These are phyloP conservation scores for Crassisporium funariophilum DNA, from an alignment of 768 basidiomycete genomes.

Conservation along the genomic window DNA sequence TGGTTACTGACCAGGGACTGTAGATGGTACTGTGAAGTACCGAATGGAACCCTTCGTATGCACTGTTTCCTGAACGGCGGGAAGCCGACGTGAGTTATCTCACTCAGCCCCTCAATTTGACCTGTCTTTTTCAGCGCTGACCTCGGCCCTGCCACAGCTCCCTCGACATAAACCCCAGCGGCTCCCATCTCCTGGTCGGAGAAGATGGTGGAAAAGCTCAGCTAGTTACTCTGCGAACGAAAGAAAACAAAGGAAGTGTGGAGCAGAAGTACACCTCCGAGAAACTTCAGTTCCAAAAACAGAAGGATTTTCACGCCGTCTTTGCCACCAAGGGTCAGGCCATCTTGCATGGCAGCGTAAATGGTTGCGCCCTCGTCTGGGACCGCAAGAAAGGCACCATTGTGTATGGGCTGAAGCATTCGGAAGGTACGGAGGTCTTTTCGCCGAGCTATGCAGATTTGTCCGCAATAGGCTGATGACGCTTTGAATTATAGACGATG, in stretches of 20 bases:
- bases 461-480: slow-evolving; percentile 16
- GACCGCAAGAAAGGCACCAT: slow-evolving; percentile 54
- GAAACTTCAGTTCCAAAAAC: slow-evolving; percentile 27
- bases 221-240: slow-evolving; percentile 51
- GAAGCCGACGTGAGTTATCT: slow-evolving; percentile 61
- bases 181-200: slow-evolving; percentile 54
- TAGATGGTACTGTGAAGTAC: slow-evolving; percentile 72
- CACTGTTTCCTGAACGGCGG: slow-evolving; percentile 49
- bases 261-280: slow-evolving; percentile 53
- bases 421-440: slow-evolving; percentile 47
- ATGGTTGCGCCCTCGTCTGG: slow-evolving; percentile 63
- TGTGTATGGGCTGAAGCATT: slow-evolving; percentile 63
- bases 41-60: slow-evolving; percentile 64
- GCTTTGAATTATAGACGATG: slow-evolving; percentile 34
- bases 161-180: slow-evolving; percentile 52
- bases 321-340: slow-evolving; percentile 56
- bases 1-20: slow-evolving; percentile 10
- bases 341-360: slow-evolving; percentile 57
- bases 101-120: background rate
- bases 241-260: slow-evolving; percentile 52
- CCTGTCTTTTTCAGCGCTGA: background rate
- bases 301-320: slow-evolving; percentile 45
- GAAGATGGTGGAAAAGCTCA: slow-evolving; percentile 51
- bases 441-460: slow-evolving; percentile 3
- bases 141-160: slow-evolving; percentile 40